A percentile compares a stretch with the other conserved stretches of the same genome.
These are phyloP conservation scores for Quercus gilva DNA, from an alignment of 306 rosid genomes.

Conservation along the genomic window DNA sequence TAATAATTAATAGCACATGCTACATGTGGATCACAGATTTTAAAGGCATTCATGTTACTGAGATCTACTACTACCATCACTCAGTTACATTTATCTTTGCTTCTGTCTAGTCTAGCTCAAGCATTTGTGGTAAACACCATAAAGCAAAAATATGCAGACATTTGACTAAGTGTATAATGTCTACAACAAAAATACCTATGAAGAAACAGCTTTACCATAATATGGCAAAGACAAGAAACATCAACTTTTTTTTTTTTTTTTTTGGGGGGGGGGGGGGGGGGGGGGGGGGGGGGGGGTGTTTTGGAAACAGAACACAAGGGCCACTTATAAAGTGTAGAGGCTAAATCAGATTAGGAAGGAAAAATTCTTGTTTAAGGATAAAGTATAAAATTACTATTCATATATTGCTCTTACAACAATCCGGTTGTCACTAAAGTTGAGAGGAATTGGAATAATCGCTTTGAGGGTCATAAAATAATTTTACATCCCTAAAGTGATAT, in stretches of 20 bases:
- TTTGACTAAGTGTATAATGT: neutral
- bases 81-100: neutral
- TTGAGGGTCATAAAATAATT: slow-evolving; percentile 12
- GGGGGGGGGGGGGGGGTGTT: too few species aligned
- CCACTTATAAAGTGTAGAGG: neutral
- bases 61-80: neutral
- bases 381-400: neutral
- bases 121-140: neutral
- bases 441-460: slow-evolving; percentile 1
- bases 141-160: neutral
- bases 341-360: neutral
- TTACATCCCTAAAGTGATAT: slow-evolving; percentile 3
- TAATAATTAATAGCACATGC: neutral
- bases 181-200: neutral
- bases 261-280: neutral
- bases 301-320: neutral
- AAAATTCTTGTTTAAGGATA: neutral
- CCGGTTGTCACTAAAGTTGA: neutral
- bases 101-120: neutral
- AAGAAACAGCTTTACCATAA: neutral
- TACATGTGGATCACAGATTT: neutral
- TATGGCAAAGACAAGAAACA: neutral
- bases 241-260: neutral
- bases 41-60: neutral
- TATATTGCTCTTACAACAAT: slow-evolving; percentile 4